These are phyloP conservation scores for Alopecurus myosuroides DNA, from an alignment of 176 grass and related monocot genomes.

Conservation along the genomic window DNA sequence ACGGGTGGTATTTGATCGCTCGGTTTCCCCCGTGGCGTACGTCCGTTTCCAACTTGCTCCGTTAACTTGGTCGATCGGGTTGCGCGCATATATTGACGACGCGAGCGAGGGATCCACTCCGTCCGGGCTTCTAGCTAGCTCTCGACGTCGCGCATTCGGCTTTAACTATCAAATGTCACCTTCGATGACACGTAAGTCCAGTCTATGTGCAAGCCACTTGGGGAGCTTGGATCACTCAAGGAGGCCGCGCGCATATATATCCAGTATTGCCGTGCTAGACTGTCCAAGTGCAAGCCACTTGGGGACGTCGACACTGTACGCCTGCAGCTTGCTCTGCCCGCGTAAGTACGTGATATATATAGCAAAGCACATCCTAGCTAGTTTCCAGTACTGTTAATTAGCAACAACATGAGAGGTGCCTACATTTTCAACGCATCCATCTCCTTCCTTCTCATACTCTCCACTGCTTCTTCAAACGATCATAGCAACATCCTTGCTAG, in stretches of 20 bases:
- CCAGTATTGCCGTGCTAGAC: neutral
- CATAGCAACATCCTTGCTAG: neutral
- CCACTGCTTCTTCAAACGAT: neutral
- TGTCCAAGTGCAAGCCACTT: neutral
- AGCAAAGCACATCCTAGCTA: neutral
- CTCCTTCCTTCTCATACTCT: conserved; percentile 4
- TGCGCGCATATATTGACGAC: too few species aligned
- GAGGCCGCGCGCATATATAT: neutral
- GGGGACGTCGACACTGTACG: neutral
- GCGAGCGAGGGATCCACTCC: too few species aligned
- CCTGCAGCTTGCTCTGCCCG: too few species aligned
- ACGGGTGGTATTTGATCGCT: too few species aligned
- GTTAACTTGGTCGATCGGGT: too few species aligned
- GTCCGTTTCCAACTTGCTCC: too few species aligned
- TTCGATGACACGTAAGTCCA: neutral
- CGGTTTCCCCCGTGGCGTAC: too few species aligned
- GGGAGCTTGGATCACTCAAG: neutral
- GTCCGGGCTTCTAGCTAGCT: neutral
- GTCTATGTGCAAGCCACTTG: neutral
- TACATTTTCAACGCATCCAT: neutral
- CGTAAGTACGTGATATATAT: too few species aligned
- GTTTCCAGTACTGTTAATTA: neutral
- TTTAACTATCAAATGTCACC: neutral
- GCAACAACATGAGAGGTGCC: neutral
- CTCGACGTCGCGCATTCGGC: neutral